phyloP scores from a whole-genome alignment of 176 grass and related monocot genomes.

The Carex littledalei region DNA sequence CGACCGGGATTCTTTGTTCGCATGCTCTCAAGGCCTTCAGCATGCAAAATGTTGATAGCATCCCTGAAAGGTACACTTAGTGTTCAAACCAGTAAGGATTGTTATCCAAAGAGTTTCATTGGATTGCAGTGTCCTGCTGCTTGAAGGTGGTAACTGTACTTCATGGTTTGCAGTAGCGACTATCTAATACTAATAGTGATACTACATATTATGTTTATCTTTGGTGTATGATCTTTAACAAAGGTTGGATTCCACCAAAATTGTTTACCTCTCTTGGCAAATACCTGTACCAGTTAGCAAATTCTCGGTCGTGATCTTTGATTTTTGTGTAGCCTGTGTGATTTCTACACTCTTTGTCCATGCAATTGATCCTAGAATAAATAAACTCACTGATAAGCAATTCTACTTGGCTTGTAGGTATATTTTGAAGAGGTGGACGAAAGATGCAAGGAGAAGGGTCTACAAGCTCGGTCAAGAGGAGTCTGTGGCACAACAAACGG shows the following conservation, averaged over 20 bases:
- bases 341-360: neutral
- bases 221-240: neutral
- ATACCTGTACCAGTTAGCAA: neutral
- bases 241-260: neutral
- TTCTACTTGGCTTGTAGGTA: slow-evolving; percentile 18
- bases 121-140: neutral
- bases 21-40: slow-evolving; percentile 70
- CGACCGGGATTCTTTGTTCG: slow-evolving; percentile 71
- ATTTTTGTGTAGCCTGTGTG: too few relatives aligned
- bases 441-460: slow-evolving; percentile 68
- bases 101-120: neutral
- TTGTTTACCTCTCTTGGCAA: neutral
- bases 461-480: slow-evolving; percentile 61
- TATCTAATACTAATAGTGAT: neutral
- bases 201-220: neutral
- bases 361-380: neutral
- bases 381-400: neutral
- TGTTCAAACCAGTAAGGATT: neutral
- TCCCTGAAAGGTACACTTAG: slow-evolving; percentile 45
- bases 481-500: slow-evolving; percentile 36
- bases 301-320: neutral
- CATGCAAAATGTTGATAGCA: slow-evolving; percentile 68
- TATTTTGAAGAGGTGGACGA: slow-evolving; percentile 77
- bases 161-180: neutral
- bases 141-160: neutral